Evolutionary conservation across 106 monocot species (phyloP), one percentile per base, ranked within the genome.

Genomic region (Dioscorea zingiberensis): DNA sequence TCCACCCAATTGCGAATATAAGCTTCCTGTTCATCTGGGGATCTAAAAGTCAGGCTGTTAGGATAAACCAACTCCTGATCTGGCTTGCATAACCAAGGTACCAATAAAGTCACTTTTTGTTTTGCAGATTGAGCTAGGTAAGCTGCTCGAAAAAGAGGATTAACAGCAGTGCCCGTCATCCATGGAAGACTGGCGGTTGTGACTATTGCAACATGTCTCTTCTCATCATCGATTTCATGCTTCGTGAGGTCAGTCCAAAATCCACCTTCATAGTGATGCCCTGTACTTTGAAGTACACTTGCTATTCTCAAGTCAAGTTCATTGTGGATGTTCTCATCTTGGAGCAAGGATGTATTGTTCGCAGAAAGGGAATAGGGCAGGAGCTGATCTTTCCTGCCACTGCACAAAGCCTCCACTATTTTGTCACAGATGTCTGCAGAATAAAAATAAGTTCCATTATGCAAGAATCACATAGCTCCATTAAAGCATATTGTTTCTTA

Each of bases 81-180:
- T 27, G 84, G 74, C 73, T 84, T 87, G 74, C 84, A 93, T 58
- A 99, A 77, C 98, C 98, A 99, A 63, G 98, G 98, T 19, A 99
- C 89, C 64, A 99, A 25, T 69, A 99, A 71, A 7, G 98, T 99
- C 4, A 99, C 98, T 68, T 86, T 84, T 69, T 99, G 98, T 56
- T 93, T 84, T 46, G 75, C 75, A 29, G 77, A 72, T 25, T 81
- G 89, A 1, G 98, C 84, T 69, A 99, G 70, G 70, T 89, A 99
- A 47, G 86, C 93, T 63, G 98, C 98, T 53, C 98, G 74, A 78
- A 99, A 99, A 51, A 99, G 63, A 63, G 98, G 98, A 72, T 99
- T 99, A 21, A 93, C 89, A 64, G 98, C 86, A 56, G 98, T 99
- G 57, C 98, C 98, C 48, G 98, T 99, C 93, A 99, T 86, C 98